phyloP scores from a whole-genome alignment of 352 stramenopile species.

The Phytophthora sojae region DNA sequence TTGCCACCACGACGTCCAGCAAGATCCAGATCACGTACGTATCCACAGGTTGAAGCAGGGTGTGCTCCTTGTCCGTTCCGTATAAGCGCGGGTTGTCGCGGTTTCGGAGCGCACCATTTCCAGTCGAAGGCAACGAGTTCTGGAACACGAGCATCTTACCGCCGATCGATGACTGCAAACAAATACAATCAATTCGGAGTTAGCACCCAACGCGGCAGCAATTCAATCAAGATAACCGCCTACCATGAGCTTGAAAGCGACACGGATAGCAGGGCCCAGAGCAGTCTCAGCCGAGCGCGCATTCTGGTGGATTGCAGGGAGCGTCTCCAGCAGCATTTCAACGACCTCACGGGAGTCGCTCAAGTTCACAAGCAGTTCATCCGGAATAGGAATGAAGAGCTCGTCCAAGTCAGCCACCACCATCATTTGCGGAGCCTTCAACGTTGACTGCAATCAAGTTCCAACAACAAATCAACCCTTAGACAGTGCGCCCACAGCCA shows the following conservation, averaged over 20 bases:
- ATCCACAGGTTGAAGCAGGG: slow-evolving; percentile 90
- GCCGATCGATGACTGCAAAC: slow-evolving; percentile 75
- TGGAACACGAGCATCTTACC: slow-evolving; percentile 93
- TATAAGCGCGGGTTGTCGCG: slow-evolving; percentile 84
- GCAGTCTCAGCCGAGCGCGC: slow-evolving; percentile 79
- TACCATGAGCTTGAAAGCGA: slow-evolving; percentile 98
- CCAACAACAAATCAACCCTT: slow-evolving; percentile 58
- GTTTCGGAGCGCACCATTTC: slow-evolving; percentile 83
- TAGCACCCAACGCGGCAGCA: background rate
- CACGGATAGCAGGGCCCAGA: slow-evolving; percentile 91
- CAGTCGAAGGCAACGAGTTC: slow-evolving; percentile 80
- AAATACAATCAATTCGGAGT: background rate
- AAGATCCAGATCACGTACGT: slow-evolving; percentile 51
- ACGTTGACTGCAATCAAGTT: slow-evolving; percentile 48
- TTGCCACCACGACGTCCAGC: background rate
- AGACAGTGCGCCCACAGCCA: background rate
- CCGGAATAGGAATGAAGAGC: slow-evolving; percentile 92
- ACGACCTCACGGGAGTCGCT: slow-evolving; percentile 94
- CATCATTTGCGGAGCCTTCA: slow-evolving; percentile 92
- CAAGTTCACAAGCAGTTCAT: slow-evolving; percentile 99
- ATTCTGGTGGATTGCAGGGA: slow-evolving; percentile 93
- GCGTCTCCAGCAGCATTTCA: slow-evolving; percentile 95
- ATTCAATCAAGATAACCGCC: slow-evolving; percentile 40
- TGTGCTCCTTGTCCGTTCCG: slow-evolving; percentile 91
- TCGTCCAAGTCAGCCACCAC: slow-evolving; percentile 89